These are phyloP conservation scores for Sporothrix pallida DNA, from an alignment of 2,329 filamentous ascomycete species.

Conservation along the genomic window DNA sequence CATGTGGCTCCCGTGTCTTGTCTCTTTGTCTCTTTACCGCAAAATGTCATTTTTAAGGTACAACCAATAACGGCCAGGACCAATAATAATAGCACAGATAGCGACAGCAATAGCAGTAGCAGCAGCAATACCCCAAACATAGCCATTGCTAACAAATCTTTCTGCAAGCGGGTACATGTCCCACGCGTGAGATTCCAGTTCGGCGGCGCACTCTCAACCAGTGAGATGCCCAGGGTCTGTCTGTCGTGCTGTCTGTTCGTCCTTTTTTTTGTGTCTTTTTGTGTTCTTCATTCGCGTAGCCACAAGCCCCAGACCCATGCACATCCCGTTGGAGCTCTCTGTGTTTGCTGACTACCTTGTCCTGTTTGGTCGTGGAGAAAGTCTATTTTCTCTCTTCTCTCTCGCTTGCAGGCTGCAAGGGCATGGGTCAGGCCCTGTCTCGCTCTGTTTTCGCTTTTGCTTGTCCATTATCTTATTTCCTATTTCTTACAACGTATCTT, in stretches of 20 bases:
- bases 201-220: background rate
- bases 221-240: background rate
- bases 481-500: too few relatives aligned
- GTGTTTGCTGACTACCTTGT: background rate
- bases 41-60: slow-evolving; percentile 2
- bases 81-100: slow-evolving; percentile 3
- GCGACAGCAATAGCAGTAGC: background rate
- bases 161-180: background rate
- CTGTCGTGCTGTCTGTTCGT: background rate
- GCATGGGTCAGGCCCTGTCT: background rate
- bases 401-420: background rate
- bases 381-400: background rate
- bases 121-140: background rate
- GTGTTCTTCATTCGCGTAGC: background rate
- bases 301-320: background rate
- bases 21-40: background rate
- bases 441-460: background rate
- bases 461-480: background rate
- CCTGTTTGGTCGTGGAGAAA: background rate
- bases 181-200: background rate
- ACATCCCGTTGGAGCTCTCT: background rate
- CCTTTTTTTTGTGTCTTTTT: background rate
- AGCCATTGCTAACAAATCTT: slow-evolving; percentile 2
- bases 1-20: background rate
- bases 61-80: background rate